phyloP scores from a whole-genome alignment of 2,329 filamentous ascomycete species.

The Aquanectria penicillioides region DNA sequence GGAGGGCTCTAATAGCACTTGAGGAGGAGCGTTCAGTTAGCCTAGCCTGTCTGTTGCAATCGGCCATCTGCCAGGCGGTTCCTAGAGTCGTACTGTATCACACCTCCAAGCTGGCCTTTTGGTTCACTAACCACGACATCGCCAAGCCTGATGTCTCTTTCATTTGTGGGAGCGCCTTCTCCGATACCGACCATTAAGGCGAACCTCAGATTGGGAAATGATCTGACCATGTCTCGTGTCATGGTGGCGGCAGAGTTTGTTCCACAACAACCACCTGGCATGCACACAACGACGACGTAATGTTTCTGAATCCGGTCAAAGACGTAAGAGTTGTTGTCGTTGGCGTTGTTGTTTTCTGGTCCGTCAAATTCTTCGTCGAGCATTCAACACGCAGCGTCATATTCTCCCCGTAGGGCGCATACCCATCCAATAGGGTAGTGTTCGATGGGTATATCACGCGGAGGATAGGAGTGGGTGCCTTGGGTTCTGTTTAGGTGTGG shows the following conservation, averaged over 20 bases:
- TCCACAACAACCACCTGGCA: slow-evolving; percentile 2
- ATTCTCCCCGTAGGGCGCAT: slow-evolving; percentile 8
- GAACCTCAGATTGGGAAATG: slow-evolving; percentile 10
- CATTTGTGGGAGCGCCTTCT: slow-evolving; percentile 15
- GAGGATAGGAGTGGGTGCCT: no score
- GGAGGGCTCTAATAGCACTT: not conserved
- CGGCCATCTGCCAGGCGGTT: not conserved
- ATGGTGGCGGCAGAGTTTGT: slow-evolving; percentile 1
- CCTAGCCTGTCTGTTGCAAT: not conserved
- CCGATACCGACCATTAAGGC: slow-evolving; percentile 27
- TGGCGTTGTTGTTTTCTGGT: not conserved
- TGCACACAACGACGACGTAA: slow-evolving; percentile 8
- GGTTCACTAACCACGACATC: slow-evolving; percentile 25
- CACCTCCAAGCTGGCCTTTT: not conserved
- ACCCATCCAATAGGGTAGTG: slow-evolving; percentile 15
- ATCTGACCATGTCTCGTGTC: slow-evolving; percentile 3
- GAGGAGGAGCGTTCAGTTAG: slow-evolving; percentile 10
- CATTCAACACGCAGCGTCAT: slow-evolving; percentile 7
- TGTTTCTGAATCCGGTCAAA: not conserved
- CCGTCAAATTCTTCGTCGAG: slow-evolving; percentile 10
- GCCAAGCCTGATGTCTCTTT: slow-evolving; percentile 23
- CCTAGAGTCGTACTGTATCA: slow-evolving; percentile 13
- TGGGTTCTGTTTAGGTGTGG: no score
- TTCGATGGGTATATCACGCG: not conserved
- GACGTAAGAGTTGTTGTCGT: slow-evolving; percentile 1